A percentile compares a stretch with the other conserved stretches of the same genome.
Evolutionary conservation across 805 yeast genomes (phyloP).

Genomic region (Tetrapisispora phaffii): DNA sequence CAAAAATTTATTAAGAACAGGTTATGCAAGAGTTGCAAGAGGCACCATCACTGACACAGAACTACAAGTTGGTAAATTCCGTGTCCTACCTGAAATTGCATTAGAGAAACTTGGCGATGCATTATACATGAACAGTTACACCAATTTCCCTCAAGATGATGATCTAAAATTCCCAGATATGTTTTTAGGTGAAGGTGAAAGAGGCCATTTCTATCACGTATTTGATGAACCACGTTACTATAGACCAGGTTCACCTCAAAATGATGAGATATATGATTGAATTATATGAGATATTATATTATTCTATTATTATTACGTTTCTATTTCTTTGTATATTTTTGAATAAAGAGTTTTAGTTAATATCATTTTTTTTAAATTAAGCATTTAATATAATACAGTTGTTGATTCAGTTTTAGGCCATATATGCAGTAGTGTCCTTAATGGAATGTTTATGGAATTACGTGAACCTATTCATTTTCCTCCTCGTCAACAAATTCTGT

Average conservation of each 20-base stretch:
- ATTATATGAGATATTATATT: background rate
- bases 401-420: no score
- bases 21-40: constrained; percentile 88
- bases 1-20: constrained; percentile 76
- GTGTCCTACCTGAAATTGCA: constrained; percentile 35
- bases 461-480: background rate
- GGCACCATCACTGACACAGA: constrained; percentile 95
- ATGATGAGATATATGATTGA: background rate
- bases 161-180: constrained; percentile 65
- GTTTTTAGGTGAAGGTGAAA: constrained; percentile 83
- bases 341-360: no score
- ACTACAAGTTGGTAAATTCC: constrained; percentile 88
- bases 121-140: constrained; percentile 45
- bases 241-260: background rate
- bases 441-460: no score
- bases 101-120: constrained; percentile 27
- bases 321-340: no score
- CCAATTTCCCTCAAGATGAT: constrained; percentile 43
- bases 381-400: no score
- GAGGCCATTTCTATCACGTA: constrained; percentile 91
- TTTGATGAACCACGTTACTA: constrained; percentile 87
- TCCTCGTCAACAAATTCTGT: constrained; percentile 6
- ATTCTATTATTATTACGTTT: background rate
- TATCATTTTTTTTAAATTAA: no score
- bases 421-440: no score